A percentile compares a stretch with the other conserved stretches of the same genome.
phyloP scores from a whole-genome alignment of 345 rosid genomes.

The Linum lewisii region DNA sequence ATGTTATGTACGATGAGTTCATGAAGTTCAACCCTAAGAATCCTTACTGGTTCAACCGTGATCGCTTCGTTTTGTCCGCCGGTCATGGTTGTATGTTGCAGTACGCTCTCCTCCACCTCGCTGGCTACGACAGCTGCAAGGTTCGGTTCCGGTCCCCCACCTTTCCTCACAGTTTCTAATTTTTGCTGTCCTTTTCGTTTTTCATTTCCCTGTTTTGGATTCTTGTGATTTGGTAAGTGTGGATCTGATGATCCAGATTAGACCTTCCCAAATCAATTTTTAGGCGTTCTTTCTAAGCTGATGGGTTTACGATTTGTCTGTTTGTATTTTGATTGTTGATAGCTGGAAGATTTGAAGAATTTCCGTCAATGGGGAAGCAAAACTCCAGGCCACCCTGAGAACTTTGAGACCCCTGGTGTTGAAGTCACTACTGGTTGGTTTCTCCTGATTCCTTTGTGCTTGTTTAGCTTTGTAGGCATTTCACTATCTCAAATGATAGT shows the following conservation, averaged over 20 bases:
- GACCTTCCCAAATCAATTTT: no score
- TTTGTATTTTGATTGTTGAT: neutral
- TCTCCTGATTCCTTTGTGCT: neutral
- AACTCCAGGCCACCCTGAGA: constrained; percentile 99
- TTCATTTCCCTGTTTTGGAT: neutral
- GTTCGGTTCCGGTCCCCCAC: no score
- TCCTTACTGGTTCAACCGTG: constrained; percentile 96
- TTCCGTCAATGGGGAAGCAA: constrained; percentile 95
- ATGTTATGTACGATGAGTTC: constrained; percentile 75
- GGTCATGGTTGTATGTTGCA: constrained; percentile 97
- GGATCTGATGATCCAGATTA: no score
- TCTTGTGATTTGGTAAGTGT: neutral
- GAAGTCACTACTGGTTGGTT: constrained; percentile 94
- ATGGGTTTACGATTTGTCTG: no score
- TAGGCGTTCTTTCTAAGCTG: no score
- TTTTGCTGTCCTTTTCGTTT: constrained; percentile 1
- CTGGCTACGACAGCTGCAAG: constrained; percentile 88
- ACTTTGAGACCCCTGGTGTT: constrained; percentile 95
- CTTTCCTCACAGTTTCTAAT: no score
- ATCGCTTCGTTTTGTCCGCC: constrained; percentile 89
- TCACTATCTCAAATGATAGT: neutral
- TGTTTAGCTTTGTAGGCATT: neutral
- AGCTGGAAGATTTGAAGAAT: constrained; percentile 61
- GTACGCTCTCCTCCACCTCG: constrained; percentile 89
- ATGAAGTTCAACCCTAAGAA: constrained; percentile 93